Conservation (phyloP, 1,139 yeast genomes). For the Yamadazyma atmosphaerica region DNA sequence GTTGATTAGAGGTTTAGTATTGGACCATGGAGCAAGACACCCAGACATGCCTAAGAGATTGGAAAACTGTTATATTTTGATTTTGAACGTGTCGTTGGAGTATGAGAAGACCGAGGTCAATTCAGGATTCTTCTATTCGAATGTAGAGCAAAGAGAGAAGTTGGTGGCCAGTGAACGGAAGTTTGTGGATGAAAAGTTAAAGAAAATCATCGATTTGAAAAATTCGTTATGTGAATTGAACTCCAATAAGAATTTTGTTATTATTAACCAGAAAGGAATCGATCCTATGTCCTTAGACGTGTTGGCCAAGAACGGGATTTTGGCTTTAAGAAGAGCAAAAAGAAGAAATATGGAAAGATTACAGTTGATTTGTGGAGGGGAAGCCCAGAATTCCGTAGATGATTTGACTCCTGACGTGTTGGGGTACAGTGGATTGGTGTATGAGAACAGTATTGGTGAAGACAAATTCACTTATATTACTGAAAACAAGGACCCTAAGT, state of each 20-base stretch:
- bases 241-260: slow-evolving; percentile 79
- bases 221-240: slow-evolving; percentile 85
- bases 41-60: slow-evolving; percentile 97
- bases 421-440: slow-evolving; percentile 89
- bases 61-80: slow-evolving; percentile 80
- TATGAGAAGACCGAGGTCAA: slow-evolving; percentile 98
- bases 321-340: slow-evolving; percentile 96
- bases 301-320: slow-evolving; percentile 86
- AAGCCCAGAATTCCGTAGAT: slow-evolving; percentile 96
- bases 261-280: slow-evolving; percentile 97
- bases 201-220: slow-evolving; percentile 88
- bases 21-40: slow-evolving; percentile 98
- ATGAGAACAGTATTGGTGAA: slow-evolving; percentile 93
- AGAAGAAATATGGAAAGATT: slow-evolving; percentile 99
- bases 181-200: slow-evolving; percentile 92
- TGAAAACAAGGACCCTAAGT: slow-evolving; percentile 86
- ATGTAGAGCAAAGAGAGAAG: slow-evolving; percentile 95
- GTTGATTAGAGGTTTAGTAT: slow-evolving; percentile 83
- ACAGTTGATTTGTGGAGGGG: slow-evolving; percentile 95
- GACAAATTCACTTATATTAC: slow-evolving; percentile 97
- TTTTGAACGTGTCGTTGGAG: slow-evolving; percentile 90
- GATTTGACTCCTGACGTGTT: slow-evolving; percentile 82
- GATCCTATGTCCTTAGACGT: slow-evolving; percentile 98
- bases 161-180: slow-evolving; percentile 90
- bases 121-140: slow-evolving; percentile 91